Conservation (phyloP, 2,329 filamentous ascomycete species). For the Fusarium euwallaceae region DNA sequence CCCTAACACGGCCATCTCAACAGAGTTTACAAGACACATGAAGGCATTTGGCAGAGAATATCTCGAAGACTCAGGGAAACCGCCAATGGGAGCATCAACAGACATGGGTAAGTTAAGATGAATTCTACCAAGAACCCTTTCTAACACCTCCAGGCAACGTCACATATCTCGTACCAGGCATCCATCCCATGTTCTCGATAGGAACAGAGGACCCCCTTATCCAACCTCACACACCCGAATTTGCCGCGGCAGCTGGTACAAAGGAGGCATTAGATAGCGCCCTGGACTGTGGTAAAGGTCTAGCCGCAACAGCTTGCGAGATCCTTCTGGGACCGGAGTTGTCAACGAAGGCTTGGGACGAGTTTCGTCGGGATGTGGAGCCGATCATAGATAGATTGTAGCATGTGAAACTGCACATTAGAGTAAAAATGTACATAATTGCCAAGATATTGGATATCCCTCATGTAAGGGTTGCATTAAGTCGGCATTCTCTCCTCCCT, state of each 20-base stretch:
- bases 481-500: neutral
- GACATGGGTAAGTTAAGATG: constrained; percentile 34
- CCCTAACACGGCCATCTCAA: constrained; percentile 25
- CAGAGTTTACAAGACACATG: constrained; percentile 39
- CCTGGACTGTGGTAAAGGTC: constrained; percentile 37
- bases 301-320: constrained; percentile 38
- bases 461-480: neutral
- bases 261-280: constrained; percentile 29
- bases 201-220: constrained; percentile 33
- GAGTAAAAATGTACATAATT: neutral
- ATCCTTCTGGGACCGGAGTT: constrained; percentile 15
- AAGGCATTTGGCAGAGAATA: constrained; percentile 32
- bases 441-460: neutral
- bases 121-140: neutral
- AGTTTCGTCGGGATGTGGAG: constrained; percentile 26
- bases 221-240: constrained; percentile 38
- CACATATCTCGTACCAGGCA: constrained; percentile 35
- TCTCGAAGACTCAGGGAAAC: constrained; percentile 15
- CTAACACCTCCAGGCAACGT: constrained; percentile 33
- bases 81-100: constrained; percentile 41
- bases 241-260: constrained; percentile 34
- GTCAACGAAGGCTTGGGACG: constrained; percentile 18
- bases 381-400: constrained; percentile 28
- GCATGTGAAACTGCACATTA: neutral
- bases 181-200: constrained; percentile 42